Percentiles rank a stretch among this genome's conserved stretches.
phyloP scores from a whole-genome alignment of 176 grass and related monocot species.

The Leersia perrieri region DNA sequence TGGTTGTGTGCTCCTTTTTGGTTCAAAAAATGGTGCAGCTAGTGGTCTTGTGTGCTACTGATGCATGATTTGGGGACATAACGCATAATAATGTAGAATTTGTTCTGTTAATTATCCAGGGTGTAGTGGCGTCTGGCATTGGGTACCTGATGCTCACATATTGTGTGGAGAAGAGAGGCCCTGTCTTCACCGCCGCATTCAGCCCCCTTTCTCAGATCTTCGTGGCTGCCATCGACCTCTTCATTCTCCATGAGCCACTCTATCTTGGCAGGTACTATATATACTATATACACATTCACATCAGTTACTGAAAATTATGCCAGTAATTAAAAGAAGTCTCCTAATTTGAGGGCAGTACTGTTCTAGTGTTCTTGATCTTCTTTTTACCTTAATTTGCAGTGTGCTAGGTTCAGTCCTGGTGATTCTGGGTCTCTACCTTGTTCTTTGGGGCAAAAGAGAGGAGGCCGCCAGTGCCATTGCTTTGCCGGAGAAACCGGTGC shows the following conservation, averaged over 20 bases:
- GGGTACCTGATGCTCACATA: constrained; percentile 75
- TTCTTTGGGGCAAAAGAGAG: constrained; percentile 84
- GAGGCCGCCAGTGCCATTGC: constrained; percentile 30
- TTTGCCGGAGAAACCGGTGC: constrained; percentile 6
- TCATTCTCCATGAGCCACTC: constrained; percentile 68
- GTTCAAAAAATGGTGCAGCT: background rate
- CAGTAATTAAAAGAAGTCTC: too few relatives aligned
- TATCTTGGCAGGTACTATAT: constrained; percentile 67
- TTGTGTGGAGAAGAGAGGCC: constrained; percentile 89
- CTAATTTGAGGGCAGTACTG: too few relatives aligned
- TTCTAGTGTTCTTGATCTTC: background rate
- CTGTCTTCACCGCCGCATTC: constrained; percentile 87
- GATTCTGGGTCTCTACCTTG: constrained; percentile 71
- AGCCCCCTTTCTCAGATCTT: constrained; percentile 85
- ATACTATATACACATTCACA: too few relatives aligned
- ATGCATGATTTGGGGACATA: background rate
- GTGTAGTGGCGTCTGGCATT: constrained; percentile 69
- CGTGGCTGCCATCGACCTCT: constrained; percentile 64
- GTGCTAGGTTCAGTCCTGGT: constrained; percentile 69
- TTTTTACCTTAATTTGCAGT: constrained; percentile 44
- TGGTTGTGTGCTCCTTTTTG: background rate
- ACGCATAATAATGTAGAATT: too few relatives aligned
- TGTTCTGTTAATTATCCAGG: constrained; percentile 33
- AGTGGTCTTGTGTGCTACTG: background rate
- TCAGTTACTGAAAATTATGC: too few relatives aligned